These are phyloP conservation scores for Fabrea salina DNA, from an alignment of 169 alveolate genomes.

Conservation along the genomic window DNA sequence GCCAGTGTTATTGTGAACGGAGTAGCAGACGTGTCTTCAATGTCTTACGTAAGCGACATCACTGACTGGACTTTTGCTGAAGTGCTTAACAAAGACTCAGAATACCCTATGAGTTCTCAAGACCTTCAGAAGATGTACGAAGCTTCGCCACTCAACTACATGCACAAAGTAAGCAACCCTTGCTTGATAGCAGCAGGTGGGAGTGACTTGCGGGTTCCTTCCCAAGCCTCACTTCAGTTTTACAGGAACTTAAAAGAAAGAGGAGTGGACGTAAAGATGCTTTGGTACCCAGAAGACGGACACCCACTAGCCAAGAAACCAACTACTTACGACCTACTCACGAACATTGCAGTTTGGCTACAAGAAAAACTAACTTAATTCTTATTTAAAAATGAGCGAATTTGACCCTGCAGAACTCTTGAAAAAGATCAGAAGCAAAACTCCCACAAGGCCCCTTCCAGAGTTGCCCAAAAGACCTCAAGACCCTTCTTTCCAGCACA, in stretches of 20 bases:
- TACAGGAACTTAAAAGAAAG: neutral
- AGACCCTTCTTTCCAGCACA: neutral
- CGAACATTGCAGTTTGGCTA: neutral
- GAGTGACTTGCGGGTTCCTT: slow-evolving; percentile 45
- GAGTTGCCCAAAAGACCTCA: slow-evolving; percentile 18
- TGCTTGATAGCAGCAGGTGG: slow-evolving; percentile 40
- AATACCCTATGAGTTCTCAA: neutral
- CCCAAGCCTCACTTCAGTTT: neutral
- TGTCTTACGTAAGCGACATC: slow-evolving; percentile 38
- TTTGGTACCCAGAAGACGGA: slow-evolving; percentile 15
- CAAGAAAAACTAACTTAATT: slow-evolving; percentile 5
- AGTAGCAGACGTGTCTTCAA: slow-evolving; percentile 40
- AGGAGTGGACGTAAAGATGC: neutral
- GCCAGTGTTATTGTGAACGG: slow-evolving; percentile 42
- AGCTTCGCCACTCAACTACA: slow-evolving; percentile 37
- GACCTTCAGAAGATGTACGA: slow-evolving; percentile 34
- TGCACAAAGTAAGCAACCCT: slow-evolving; percentile 37
- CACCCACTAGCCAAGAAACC: neutral
- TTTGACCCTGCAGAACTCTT: slow-evolving; percentile 21
- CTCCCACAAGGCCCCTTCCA: neutral
- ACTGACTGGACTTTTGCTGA: slow-evolving; percentile 48
- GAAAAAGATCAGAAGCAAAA: slow-evolving; percentile 2
- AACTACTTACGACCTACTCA: neutral
- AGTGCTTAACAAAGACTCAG: neutral
- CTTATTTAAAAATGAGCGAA: slow-evolving; percentile 7